These are phyloP conservation scores for Umbelopsis ramanniana DNA, from an alignment of 192 early-diverging fungal genomes.

Conservation along the genomic window DNA sequence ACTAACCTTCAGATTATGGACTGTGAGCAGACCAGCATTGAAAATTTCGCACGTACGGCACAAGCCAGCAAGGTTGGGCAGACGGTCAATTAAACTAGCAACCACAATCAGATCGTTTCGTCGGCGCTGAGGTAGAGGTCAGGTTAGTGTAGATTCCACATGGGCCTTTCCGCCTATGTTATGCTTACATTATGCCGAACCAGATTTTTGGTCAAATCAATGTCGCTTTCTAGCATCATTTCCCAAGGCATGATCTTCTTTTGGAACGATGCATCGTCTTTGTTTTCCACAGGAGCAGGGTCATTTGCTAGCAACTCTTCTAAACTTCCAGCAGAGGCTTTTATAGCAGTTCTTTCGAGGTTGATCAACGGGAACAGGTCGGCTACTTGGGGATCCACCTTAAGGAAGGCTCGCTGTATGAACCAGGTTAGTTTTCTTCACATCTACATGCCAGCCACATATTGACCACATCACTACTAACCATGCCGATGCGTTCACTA, in stretches of 20 bases:
- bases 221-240: constrained; percentile 52
- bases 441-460: background rate
- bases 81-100: constrained; percentile 55
- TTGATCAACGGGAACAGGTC: constrained; percentile 28
- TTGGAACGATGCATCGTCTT: constrained; percentile 46
- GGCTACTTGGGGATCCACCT: constrained; percentile 25
- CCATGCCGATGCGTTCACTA: constrained; percentile 56
- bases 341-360: constrained; percentile 16
- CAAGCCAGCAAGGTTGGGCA: constrained; percentile 63
- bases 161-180: background rate
- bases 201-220: constrained; percentile 48
- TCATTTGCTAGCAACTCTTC: constrained; percentile 18
- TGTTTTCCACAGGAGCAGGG: background rate
- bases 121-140: constrained; percentile 5
- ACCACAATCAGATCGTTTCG: constrained; percentile 63
- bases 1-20: constrained; percentile 46
- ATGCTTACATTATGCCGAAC: constrained; percentile 22
- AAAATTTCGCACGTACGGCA: constrained; percentile 67
- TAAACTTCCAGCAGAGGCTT: constrained; percentile 33
- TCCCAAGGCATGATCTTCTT: constrained; percentile 70
- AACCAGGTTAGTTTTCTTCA: background rate
- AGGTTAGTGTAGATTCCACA: background rate
- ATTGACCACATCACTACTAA: constrained; percentile 23
- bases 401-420: constrained; percentile 30
- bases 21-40: constrained; percentile 55